These are phyloP conservation scores for Nigrospora oryzae DNA, from an alignment of 2,329 filamentous ascomycete species.

Conservation along the genomic window DNA sequence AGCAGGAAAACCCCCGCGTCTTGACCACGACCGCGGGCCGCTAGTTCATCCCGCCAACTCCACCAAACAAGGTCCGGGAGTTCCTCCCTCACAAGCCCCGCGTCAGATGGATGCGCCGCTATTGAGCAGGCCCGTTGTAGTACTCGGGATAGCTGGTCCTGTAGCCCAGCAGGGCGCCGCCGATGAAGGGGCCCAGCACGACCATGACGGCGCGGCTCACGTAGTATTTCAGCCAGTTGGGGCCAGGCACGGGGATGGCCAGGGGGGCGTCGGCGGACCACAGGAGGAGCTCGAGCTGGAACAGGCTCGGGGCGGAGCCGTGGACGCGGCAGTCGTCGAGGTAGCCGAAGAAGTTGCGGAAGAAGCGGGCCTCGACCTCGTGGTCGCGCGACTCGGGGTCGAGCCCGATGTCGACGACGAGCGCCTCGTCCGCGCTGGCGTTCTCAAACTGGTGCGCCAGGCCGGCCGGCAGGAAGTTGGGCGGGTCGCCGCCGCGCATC, in stretches of 20 bases:
- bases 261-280: slow-evolving; percentile 12
- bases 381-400: slow-evolving; percentile 8
- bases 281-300: slow-evolving; percentile 14
- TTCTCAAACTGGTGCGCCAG: slow-evolving; percentile 14
- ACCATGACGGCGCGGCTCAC: not conserved
- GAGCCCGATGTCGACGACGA: slow-evolving; percentile 13
- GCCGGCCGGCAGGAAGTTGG: slow-evolving; percentile 6
- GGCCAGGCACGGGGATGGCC: slow-evolving; percentile 8
- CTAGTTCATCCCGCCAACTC: no score
- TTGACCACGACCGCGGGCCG: no score
- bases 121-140: not conserved
- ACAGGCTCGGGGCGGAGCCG: slow-evolving; percentile 9
- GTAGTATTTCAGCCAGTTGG: not conserved
- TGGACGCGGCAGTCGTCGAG: slow-evolving; percentile 12
- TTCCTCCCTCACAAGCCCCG: no score
- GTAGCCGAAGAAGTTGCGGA: slow-evolving; percentile 17
- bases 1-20: no score
- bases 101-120: no score
- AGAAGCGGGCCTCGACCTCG: slow-evolving; percentile 13
- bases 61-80: no score
- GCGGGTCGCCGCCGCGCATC: slow-evolving; percentile 2
- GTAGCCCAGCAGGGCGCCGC: not conserved
- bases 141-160: not conserved
- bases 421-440: slow-evolving; percentile 7
- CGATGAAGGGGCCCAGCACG: not conserved